These are phyloP conservation scores for Adiantum capillusveneris DNA, from an alignment of 75 land plant genomes.

Conservation along the genomic window DNA sequence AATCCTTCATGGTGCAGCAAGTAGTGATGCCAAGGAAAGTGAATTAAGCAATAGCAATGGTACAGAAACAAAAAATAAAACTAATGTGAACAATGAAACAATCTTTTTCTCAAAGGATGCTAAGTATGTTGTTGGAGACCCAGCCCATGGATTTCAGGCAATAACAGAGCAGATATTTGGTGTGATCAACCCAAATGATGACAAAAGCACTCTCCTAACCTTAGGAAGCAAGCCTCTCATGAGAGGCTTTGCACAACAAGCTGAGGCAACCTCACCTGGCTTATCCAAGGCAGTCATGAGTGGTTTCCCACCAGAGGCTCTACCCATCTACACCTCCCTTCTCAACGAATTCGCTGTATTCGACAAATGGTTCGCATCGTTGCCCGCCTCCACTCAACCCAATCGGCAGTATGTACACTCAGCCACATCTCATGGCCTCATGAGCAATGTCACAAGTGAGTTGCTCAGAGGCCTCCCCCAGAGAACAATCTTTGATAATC, in stretches of 20 bases:
- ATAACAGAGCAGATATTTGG: conserved; percentile 21
- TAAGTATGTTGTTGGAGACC: conserved; percentile 17
- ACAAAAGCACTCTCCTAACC: background rate
- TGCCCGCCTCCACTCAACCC: conserved; percentile 26
- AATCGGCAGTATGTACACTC: conserved; percentile 27
- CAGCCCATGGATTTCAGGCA: conserved; percentile 20
- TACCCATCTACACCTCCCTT: conserved; percentile 14
- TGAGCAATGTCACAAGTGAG: conserved; percentile 7
- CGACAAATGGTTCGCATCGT: conserved; percentile 21
- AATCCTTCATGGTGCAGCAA: too few relatives aligned
- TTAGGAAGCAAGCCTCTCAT: conserved; percentile 14
- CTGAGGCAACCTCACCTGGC: conserved; percentile 10
- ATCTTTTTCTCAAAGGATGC: conserved; percentile 16
- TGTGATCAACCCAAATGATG: background rate
- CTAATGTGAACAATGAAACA: background rate
- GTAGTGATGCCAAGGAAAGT: too few relatives aligned
- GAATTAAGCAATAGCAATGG: too few relatives aligned
- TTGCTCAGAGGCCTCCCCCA: conserved; percentile 17
- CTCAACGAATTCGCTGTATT: conserved; percentile 15
- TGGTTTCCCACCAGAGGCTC: conserved; percentile 17
- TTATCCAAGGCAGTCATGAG: conserved; percentile 19
- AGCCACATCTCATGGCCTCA: conserved; percentile 21
- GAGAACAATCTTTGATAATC: conserved; percentile 68
- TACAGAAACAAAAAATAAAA: background rate
- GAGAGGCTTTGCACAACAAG: conserved; percentile 25